Percentiles rank a stretch among this genome's conserved stretches.
These are phyloP conservation scores for Salvia miltiorrhiza DNA, from an alignment of 257 asterid species.

Conservation along the genomic window DNA sequence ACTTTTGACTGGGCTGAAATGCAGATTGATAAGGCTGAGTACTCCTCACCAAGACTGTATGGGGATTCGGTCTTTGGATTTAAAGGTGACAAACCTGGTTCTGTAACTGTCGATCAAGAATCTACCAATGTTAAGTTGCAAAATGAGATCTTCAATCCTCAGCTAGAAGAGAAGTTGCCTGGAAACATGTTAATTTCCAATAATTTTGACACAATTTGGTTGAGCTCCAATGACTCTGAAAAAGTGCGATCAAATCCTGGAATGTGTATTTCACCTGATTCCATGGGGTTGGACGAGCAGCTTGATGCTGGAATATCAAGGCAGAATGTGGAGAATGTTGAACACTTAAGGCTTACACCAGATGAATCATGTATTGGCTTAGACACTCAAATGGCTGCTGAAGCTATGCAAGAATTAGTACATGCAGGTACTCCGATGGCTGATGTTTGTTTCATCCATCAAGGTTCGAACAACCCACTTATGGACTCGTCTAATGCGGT, in stretches of 20 bases:
- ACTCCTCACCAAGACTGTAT: conserved; percentile 21
- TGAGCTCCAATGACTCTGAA: conserved; percentile 12
- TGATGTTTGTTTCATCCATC: conserved; percentile 28
- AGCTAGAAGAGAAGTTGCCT: conserved; percentile 23
- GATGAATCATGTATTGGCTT: conserved; percentile 51
- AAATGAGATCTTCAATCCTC: conserved; percentile 24
- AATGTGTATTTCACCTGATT: conserved; percentile 16
- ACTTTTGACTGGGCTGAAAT: conserved; percentile 63
- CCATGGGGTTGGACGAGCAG: conserved; percentile 32
- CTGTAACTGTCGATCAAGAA: conserved; percentile 21
- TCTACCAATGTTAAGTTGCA: conserved; percentile 21
- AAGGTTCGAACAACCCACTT: conserved; percentile 26
- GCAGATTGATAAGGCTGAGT: conserved; percentile 26
- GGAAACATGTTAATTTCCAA: conserved; percentile 15
- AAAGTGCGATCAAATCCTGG: conserved; percentile 24
- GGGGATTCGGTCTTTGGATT: conserved; percentile 21
- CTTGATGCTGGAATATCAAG: conserved; percentile 25
- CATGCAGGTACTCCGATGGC: conserved; percentile 37
- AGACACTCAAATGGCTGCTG: conserved; percentile 89
- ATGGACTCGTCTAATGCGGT: conserved; percentile 18
- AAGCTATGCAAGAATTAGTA: conserved; percentile 77
- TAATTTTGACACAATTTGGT: conserved; percentile 4
- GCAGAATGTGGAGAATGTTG: conserved; percentile 29
- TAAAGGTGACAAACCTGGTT: conserved; percentile 22
- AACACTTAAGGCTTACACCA: conserved; percentile 13